These are phyloP conservation scores for Xerocomellus intermedius DNA, from an alignment of 768 basidiomycete species.

Conservation along the genomic window DNA sequence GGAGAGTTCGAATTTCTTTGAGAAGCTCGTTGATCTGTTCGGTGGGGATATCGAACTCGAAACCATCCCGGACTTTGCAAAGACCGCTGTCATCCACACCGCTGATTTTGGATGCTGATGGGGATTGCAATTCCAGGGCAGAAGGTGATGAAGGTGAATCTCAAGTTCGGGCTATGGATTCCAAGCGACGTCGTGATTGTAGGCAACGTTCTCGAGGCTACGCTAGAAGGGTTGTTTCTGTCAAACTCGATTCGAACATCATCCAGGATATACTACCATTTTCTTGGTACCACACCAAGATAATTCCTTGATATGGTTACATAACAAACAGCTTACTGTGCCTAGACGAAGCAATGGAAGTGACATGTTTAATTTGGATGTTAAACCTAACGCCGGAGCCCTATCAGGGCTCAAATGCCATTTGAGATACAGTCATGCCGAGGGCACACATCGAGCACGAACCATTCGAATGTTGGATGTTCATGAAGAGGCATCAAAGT, in stretches of 20 bases:
- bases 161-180: background rate
- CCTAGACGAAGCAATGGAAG: background rate
- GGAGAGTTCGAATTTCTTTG: no score
- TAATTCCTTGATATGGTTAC: background rate
- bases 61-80: no score
- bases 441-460: background rate
- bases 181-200: background rate
- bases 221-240: no score
- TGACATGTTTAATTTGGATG: background rate
- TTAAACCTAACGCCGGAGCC: no score
- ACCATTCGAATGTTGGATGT: background rate
- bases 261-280: no score
- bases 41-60: background rate
- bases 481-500: background rate
- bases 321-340: background rate
- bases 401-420: no score
- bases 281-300: no score
- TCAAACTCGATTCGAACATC: no score
- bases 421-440: background rate
- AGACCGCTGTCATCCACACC: no score
- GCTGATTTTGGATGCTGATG: no score
- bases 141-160: background rate
- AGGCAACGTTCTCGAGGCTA: background rate
- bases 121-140: no score
- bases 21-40: no score